phyloP scores from a whole-genome alignment of 2,329 filamentous ascomycete genomes.

The Colletotrichum tropicicola region DNA sequence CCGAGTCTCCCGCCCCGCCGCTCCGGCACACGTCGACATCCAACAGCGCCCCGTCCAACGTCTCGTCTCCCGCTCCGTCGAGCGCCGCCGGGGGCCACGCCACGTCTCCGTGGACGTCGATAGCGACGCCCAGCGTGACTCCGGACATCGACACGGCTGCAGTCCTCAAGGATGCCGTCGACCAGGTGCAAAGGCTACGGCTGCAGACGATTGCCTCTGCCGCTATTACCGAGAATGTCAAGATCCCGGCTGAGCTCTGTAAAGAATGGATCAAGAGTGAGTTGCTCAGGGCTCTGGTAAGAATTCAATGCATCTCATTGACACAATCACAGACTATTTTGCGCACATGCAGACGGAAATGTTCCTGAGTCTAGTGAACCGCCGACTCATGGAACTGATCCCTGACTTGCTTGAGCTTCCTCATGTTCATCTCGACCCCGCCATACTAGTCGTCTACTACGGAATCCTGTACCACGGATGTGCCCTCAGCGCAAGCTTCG shows the following conservation, averaged over 20 bases:
- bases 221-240: conserved; percentile 35
- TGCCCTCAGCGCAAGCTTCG: background rate
- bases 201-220: conserved; percentile 33
- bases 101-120: conserved; percentile 10
- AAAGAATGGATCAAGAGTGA: conserved; percentile 39
- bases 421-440: conserved; percentile 40
- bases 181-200: conserved; percentile 37
- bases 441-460: conserved; percentile 41
- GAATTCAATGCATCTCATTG: background rate
- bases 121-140: background rate
- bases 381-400: conserved; percentile 38
- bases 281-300: background rate
- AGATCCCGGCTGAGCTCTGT: conserved; percentile 38
- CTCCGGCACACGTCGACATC: conserved; percentile 9
- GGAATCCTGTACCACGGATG: conserved; percentile 39
- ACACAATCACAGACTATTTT: conserved; percentile 36
- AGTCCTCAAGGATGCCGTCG: conserved; percentile 39
- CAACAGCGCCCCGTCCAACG: conserved; percentile 21
- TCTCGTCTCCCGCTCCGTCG: conserved; percentile 25
- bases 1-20: conserved; percentile 1
- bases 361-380: conserved; percentile 39
- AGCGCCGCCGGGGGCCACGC: background rate
- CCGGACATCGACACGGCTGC: conserved; percentile 31
- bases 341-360: conserved; percentile 39
- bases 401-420: conserved; percentile 39